Conservation (phyloP, 139 green algal species). For the Chlorokybus atmophyticus region DNA sequence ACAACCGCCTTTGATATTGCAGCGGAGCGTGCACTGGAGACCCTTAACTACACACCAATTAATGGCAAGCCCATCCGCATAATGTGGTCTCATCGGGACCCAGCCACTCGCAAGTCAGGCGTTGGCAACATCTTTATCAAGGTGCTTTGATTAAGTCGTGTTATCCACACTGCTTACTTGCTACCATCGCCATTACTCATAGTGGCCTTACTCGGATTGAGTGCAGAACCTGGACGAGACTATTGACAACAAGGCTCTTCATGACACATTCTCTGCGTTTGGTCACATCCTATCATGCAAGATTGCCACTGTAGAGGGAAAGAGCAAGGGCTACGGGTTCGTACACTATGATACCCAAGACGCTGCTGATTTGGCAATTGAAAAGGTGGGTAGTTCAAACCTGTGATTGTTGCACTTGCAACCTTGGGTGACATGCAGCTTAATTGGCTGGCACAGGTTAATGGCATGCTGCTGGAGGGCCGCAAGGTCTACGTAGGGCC, state of each 20-base stretch:
- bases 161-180: neutral
- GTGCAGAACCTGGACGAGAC: slow-evolving; percentile 39
- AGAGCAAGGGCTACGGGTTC: slow-evolving; percentile 43
- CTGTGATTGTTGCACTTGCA: too few relatives aligned
- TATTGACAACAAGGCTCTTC: slow-evolving; percentile 45
- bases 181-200: neutral
- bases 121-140: slow-evolving; percentile 52
- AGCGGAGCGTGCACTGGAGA: slow-evolving; percentile 59
- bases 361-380: slow-evolving; percentile 36
- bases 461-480: slow-evolving; percentile 40
- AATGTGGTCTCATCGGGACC: slow-evolving; percentile 38
- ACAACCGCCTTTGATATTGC: too few relatives aligned
- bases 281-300: slow-evolving; percentile 43
- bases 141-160: neutral
- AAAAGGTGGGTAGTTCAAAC: too few relatives aligned
- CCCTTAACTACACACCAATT: slow-evolving; percentile 77
- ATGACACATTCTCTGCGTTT: slow-evolving; percentile 43
- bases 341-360: slow-evolving; percentile 44
- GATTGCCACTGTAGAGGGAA: slow-evolving; percentile 20
- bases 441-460: too few relatives aligned
- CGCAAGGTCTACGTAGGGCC: slow-evolving; percentile 37
- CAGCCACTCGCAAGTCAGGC: slow-evolving; percentile 24
- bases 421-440: too few relatives aligned
- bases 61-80: slow-evolving; percentile 56
- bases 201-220: neutral